Percentiles rank a stretch among this genome's conserved stretches.
Conservation (phyloP, 331 rosid species). For the Saraca asoca region DNA sequence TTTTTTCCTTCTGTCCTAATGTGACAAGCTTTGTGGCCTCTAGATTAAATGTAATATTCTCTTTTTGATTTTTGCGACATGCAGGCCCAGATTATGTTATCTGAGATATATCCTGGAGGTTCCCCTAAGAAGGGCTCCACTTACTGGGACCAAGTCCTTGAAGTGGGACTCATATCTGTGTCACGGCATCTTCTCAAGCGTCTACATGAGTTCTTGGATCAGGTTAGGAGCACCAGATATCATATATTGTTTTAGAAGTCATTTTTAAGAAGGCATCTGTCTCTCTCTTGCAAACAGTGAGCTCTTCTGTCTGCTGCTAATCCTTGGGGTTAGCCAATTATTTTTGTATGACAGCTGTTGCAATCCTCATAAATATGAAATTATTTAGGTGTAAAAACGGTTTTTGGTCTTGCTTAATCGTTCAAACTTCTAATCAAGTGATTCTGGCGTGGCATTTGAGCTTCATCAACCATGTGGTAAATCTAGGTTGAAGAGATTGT, state of each 20-base stretch:
- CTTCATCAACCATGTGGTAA: neutral
- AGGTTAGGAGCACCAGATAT: conserved; percentile 49
- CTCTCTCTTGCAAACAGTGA: conserved; percentile 10
- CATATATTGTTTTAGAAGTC: conserved; percentile 34
- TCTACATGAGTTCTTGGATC: conserved; percentile 82
- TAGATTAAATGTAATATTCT: conserved; percentile 28
- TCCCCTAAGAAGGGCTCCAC: conserved; percentile 79
- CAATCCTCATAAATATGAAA: conserved; percentile 7
- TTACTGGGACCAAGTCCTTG: conserved; percentile 96
- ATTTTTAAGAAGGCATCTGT: conserved; percentile 30
- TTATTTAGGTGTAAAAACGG: neutral
- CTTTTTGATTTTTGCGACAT: conserved; percentile 31
- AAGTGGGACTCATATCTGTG: conserved; percentile 77
- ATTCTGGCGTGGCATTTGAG: conserved; percentile 13
- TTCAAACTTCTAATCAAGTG: neutral
- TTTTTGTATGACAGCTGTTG: conserved; percentile 3
- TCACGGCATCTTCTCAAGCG: conserved; percentile 86
- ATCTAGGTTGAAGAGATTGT: too few species aligned
- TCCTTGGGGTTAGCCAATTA: conserved; percentile 11
- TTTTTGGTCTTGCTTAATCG: conserved; percentile 18
- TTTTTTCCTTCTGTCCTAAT: conserved; percentile 7
- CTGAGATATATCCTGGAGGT: conserved; percentile 96
- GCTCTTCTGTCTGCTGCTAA: conserved; percentile 14
- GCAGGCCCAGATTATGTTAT: conserved; percentile 88
- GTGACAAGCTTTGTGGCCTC: conserved; percentile 29